phyloP scores from a whole-genome alignment of 2,329 filamentous ascomycete species.

The Tolypocladium nubicola region DNA sequence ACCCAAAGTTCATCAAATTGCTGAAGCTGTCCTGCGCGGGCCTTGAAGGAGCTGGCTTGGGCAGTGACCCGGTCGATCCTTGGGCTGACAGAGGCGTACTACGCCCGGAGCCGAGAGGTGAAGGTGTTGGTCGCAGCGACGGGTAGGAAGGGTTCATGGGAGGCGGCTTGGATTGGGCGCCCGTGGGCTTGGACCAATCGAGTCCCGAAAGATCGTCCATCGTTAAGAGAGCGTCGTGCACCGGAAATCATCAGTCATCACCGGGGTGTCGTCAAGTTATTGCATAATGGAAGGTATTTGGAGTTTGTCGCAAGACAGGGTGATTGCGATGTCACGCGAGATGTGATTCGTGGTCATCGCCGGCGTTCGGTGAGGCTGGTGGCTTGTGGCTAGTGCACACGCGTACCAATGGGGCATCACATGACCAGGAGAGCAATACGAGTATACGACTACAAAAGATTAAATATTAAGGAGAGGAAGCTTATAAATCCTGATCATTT shows the following conservation, averaged over 20 bases:
- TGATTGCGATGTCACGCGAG: neutral
- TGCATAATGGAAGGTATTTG: constrained; percentile 4
- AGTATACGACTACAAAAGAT: too few species aligned
- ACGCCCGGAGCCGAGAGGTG: constrained; percentile 42
- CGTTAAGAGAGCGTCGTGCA: constrained; percentile 12
- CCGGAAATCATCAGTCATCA: constrained; percentile 15
- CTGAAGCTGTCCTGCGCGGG: constrained; percentile 65
- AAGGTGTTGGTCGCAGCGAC: constrained; percentile 44
- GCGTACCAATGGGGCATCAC: too few species aligned
- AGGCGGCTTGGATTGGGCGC: constrained; percentile 23
- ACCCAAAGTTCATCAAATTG: constrained; percentile 53
- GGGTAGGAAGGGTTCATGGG: constrained; percentile 35
- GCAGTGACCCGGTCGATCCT: constrained; percentile 28
- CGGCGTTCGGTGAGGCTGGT: neutral
- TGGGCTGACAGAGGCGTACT: constrained; percentile 46
- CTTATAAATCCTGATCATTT: too few species aligned
- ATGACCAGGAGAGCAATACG: too few species aligned
- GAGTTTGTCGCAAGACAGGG: neutral
- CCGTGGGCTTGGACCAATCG: constrained; percentile 41
- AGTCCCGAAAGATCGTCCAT: constrained; percentile 56
- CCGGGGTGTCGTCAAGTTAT: constrained; percentile 10
- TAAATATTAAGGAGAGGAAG: too few species aligned
- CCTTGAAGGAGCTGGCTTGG: constrained; percentile 36
- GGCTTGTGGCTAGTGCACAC: too few species aligned
- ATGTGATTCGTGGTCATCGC: neutral